Percentiles rank a stretch among this genome's conserved stretches.
phyloP scores from a whole-genome alignment of 1,284 basidiomycete genomes.

The Cystobasidiaceae sp. region DNA sequence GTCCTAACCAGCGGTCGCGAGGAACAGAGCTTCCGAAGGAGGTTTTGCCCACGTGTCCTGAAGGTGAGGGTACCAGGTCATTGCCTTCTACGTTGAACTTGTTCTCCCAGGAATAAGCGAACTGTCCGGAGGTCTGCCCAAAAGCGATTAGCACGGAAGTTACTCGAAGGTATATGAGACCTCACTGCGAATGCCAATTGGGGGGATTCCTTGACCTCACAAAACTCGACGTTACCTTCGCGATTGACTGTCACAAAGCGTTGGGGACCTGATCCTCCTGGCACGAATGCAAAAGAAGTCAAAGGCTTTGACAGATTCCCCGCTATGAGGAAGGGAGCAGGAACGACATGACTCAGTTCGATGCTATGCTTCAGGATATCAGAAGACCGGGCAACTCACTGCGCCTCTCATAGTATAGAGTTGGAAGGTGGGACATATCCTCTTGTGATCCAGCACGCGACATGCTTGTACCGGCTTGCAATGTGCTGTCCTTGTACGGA shows the following conservation, averaged over 20 bases:
- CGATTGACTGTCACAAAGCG: constrained; percentile 25
- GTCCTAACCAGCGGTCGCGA: background rate
- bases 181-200: constrained; percentile 25
- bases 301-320: constrained; percentile 30
- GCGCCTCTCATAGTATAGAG: constrained; percentile 24
- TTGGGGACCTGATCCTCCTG: constrained; percentile 33
- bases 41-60: too few relatives aligned
- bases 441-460: constrained; percentile 5
- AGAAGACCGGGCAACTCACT: too few relatives aligned
- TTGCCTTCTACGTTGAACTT: constrained; percentile 23
- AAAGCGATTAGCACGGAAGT: too few relatives aligned
- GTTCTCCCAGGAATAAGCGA: constrained; percentile 27
- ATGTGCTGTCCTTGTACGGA: too few relatives aligned
- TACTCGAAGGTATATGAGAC: background rate
- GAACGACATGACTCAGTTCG: background rate
- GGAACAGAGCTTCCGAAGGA: too few relatives aligned
- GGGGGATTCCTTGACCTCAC: constrained; percentile 26
- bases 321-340: constrained; percentile 21
- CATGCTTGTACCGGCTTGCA: background rate
- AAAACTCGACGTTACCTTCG: constrained; percentile 25
- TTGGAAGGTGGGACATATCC: constrained; percentile 1
- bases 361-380: too few relatives aligned
- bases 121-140: constrained; percentile 20
- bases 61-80: too few relatives aligned
- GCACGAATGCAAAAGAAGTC: constrained; percentile 38